A percentile compares a stretch with the other conserved stretches of the same genome.
These are phyloP conservation scores for Akanthomyces uredinophilus DNA, from an alignment of 2,329 filamentous ascomycete species.

Conservation along the genomic window DNA sequence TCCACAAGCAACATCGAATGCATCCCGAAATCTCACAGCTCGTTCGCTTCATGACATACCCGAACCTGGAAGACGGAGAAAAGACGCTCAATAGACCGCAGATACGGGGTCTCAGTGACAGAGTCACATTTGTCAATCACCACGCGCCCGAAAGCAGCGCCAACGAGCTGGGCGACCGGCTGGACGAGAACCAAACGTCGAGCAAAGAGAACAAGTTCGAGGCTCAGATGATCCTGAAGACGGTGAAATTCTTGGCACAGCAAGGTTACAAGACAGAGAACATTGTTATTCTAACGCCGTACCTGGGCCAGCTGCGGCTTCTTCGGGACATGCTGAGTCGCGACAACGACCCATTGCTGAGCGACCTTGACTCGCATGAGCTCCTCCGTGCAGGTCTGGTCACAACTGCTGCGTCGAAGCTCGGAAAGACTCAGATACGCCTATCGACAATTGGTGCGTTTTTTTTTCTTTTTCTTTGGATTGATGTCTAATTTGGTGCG, in stretches of 20 bases:
- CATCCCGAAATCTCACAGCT: slow-evolving; percentile 60
- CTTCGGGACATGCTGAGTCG: slow-evolving; percentile 47
- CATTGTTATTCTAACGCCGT: slow-evolving; percentile 66
- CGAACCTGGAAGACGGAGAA: slow-evolving; percentile 50
- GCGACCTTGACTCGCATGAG: slow-evolving; percentile 62
- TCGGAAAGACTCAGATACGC: slow-evolving; percentile 46
- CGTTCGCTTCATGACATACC: slow-evolving; percentile 56
- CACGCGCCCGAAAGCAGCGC: slow-evolving; percentile 45
- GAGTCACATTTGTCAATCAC: slow-evolving; percentile 67
- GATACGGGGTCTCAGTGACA: slow-evolving; percentile 52
- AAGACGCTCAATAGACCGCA: slow-evolving; percentile 41
- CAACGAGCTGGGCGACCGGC: slow-evolving; percentile 38
- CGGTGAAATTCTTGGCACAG: slow-evolving; percentile 62
- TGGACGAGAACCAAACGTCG: slow-evolving; percentile 42
- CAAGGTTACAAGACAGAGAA: slow-evolving; percentile 64
- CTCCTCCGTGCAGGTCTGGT: slow-evolving; percentile 55
- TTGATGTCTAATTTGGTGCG: not conserved
- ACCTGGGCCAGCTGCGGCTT: slow-evolving; percentile 61
- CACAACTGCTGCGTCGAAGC: slow-evolving; percentile 45
- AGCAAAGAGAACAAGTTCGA: slow-evolving; percentile 61
- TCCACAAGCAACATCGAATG: slow-evolving; percentile 63
- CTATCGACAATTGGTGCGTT: slow-evolving; percentile 65
- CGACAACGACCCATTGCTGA: slow-evolving; percentile 60
- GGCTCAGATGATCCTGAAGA: slow-evolving; percentile 58
- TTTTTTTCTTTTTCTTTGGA: not conserved